A percentile compares a stretch with the other conserved stretches of the same genome.
Conservation (phyloP, 1,284 basidiomycete species). For the Tetrapyrgos nigripes region DNA sequence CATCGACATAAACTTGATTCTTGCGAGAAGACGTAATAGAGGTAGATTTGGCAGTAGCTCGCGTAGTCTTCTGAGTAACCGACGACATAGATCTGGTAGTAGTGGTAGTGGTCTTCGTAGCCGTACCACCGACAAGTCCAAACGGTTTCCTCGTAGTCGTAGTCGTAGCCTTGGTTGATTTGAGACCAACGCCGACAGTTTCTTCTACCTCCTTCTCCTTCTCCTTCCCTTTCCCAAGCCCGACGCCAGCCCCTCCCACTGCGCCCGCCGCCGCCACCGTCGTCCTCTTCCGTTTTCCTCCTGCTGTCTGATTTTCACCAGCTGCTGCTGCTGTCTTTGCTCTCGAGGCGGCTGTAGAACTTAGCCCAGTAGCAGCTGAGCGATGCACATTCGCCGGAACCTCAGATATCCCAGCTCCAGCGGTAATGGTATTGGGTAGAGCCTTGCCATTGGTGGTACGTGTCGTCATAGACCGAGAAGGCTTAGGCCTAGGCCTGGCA, state of each 20-base stretch:
- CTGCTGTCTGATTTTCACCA: conserved; percentile 15
- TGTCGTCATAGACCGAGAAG: conserved; percentile 35
- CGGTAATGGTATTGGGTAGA: no score
- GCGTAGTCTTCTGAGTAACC: not conserved
- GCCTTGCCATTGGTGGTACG: conserved; percentile 39
- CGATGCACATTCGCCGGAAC: conserved; percentile 16
- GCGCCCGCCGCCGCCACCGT: conserved; percentile 14
- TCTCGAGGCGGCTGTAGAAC: conserved; percentile 32
- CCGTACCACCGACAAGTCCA: conserved; percentile 7
- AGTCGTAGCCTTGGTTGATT: conserved; percentile 1
- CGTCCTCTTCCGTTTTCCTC: conserved; percentile 44
- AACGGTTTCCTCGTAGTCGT: conserved; percentile 3
- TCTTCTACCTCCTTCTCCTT: conserved; percentile 1
- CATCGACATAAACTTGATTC: not conserved
- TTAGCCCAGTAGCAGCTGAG: conserved; percentile 23
- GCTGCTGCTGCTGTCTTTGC: no score
- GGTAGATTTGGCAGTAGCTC: not conserved
- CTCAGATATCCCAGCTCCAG: conserved; percentile 21
- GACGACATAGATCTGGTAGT: not conserved
- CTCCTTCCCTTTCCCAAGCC: conserved; percentile 17
- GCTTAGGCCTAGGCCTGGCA: conserved; percentile 38
- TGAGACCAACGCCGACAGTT: not conserved
- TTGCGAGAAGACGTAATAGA: not conserved
- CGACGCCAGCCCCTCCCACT: not conserved
- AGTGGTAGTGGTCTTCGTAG: not conserved